These are phyloP conservation scores for Backusella parvicylindrica DNA, from an alignment of 192 early-diverging fungal species.

Conservation along the genomic window DNA sequence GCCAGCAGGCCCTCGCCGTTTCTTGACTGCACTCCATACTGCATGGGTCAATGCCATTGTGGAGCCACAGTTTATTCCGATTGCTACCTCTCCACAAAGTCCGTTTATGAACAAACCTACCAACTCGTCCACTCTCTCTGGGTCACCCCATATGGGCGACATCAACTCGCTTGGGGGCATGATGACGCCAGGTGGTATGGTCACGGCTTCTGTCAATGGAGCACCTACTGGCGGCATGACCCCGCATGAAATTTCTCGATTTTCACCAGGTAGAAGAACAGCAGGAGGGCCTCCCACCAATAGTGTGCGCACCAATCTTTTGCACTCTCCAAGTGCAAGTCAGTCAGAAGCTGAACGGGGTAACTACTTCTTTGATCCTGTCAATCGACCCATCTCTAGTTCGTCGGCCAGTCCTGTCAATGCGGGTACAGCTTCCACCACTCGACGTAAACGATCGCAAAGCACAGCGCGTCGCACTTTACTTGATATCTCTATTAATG, in stretches of 20 bases:
- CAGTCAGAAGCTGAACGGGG: slow-evolving; percentile 5
- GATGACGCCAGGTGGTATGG: slow-evolving; percentile 2
- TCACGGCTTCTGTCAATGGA: not conserved
- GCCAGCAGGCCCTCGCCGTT: slow-evolving; percentile 57
- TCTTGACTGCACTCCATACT: slow-evolving; percentile 54
- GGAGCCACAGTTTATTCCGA: slow-evolving; percentile 49
- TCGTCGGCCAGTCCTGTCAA: not conserved
- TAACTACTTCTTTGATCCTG: slow-evolving; percentile 16
- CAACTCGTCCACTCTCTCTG: not conserved
- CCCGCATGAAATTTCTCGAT: slow-evolving; percentile 1
- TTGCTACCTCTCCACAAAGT: slow-evolving; percentile 48
- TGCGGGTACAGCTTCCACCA: not conserved
- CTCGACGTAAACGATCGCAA: not conserved
- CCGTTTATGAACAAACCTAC: slow-evolving; percentile 8
- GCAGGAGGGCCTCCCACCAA: not conserved
- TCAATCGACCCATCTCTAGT: not conserved
- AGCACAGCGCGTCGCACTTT: not conserved
- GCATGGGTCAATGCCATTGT: slow-evolving; percentile 46
- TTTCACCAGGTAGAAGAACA: slow-evolving; percentile 8
- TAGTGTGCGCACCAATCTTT: not conserved
- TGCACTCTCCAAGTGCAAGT: not conserved
- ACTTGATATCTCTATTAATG: not conserved
- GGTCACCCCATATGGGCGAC: not conserved
- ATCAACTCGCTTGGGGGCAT: not conserved
- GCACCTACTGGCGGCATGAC: not conserved